Percentiles rank a stretch among this genome's conserved stretches.
Evolutionary conservation across 148 eudicot species (phyloP).

Genomic region (Dianthus caryophyllus): DNA sequence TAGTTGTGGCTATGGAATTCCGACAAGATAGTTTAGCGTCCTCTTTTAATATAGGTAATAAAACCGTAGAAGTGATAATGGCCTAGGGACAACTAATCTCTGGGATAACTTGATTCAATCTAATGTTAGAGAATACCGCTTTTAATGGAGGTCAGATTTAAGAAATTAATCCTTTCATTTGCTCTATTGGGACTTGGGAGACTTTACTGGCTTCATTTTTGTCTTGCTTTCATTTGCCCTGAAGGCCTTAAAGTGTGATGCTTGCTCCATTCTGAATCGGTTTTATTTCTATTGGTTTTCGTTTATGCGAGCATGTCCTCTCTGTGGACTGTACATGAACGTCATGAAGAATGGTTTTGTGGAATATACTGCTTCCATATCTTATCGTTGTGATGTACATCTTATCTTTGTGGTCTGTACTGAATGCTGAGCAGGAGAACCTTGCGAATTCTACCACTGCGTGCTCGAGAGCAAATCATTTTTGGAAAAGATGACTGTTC

Average conservation of each 20-base stretch:
- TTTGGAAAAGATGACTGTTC: slow-evolving; percentile 95
- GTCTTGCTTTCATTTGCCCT: background rate
- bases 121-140: background rate
- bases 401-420: slow-evolving; percentile 10
- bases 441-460: slow-evolving; percentile 82
- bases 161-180: background rate
- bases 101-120: background rate
- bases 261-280: background rate
- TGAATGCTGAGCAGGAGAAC: slow-evolving; percentile 62
- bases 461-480: slow-evolving; percentile 98
- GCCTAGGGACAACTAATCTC: background rate
- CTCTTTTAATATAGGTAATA: too few species aligned
- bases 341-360: slow-evolving; percentile 4
- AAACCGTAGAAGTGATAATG: background rate
- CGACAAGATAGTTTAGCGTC: too few species aligned
- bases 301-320: background rate
- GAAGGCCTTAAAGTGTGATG: background rate
- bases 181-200: too few species aligned
- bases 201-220: too few species aligned
- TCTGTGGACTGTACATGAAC: background rate
- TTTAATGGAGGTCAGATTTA: background rate
- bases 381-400: background rate
- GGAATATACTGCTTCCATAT: slow-evolving; percentile 12
- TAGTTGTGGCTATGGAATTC: too few species aligned
- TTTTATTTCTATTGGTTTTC: background rate